These are phyloP conservation scores for Rhododendron griersonianum DNA, from an alignment of 148 eudicot genomes.

Conservation along the genomic window DNA sequence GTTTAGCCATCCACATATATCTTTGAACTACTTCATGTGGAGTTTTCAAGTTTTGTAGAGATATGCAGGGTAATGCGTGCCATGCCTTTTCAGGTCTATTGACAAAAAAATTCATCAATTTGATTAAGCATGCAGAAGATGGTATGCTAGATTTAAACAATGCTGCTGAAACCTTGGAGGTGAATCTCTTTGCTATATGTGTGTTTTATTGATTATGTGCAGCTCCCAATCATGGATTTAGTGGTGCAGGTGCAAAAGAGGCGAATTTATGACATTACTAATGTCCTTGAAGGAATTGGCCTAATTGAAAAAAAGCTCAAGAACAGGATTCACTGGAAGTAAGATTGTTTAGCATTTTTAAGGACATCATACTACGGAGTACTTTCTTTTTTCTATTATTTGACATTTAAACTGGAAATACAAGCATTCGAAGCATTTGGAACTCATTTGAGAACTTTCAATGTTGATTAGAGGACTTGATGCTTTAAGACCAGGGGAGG, in stretches of 20 bases:
- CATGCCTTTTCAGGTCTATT: slow-evolving; percentile 58
- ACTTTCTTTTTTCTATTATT: not conserved
- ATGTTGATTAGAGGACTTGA: slow-evolving; percentile 74
- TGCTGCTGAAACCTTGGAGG: slow-evolving; percentile 94
- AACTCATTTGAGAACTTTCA: slow-evolving; percentile 17
- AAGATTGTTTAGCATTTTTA: slow-evolving; percentile 27
- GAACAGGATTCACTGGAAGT: slow-evolving; percentile 97
- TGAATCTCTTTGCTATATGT: slow-evolving; percentile 15
- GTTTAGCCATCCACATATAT: not conserved
- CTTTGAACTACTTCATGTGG: not conserved
- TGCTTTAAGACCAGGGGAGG: slow-evolving; percentile 73
- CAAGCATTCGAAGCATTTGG: slow-evolving; percentile 7
- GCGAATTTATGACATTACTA: slow-evolving; percentile 90
- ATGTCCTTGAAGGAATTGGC: slow-evolving; percentile 98
- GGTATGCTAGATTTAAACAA: slow-evolving; percentile 90
- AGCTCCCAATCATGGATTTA: not conserved
- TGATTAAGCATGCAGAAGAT: slow-evolving; percentile 92
- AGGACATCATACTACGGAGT: not conserved
- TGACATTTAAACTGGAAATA: not conserved
- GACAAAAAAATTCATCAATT: slow-evolving; percentile 79
- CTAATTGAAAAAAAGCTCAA: slow-evolving; percentile 95
- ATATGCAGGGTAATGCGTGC: not conserved
- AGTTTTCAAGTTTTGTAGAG: not conserved
- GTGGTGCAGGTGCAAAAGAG: slow-evolving; percentile 78
- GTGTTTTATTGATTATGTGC: not conserved